Conservation (phyloP, 352 stramenopile genomes). For the Globisporangium sylvaticum region DNA sequence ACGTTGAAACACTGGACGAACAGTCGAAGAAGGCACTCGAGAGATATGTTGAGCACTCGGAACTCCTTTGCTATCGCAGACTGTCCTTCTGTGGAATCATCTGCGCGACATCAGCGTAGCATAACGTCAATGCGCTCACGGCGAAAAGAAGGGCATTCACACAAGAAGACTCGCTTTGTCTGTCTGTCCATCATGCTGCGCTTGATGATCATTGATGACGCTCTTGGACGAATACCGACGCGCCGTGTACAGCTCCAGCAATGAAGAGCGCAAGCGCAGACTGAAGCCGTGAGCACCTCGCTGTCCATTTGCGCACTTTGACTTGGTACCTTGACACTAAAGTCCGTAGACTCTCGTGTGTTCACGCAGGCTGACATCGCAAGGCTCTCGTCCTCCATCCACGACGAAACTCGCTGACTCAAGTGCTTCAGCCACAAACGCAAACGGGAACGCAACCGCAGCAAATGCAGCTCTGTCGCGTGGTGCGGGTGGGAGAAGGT, state of each 20-base stretch:
- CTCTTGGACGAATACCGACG: constrained; percentile 63
- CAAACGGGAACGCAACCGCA: too few species aligned
- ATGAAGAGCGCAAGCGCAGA: constrained; percentile 27
- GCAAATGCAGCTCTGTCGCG: background rate
- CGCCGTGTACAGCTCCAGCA: constrained; percentile 33
- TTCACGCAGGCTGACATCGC: background rate
- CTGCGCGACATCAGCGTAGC: too few species aligned
- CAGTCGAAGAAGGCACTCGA: background rate
- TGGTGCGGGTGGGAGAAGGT: constrained; percentile 11
- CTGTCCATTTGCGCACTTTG: background rate
- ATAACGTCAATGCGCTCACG: too few species aligned
- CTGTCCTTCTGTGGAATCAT: too few species aligned
- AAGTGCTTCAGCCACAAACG: background rate
- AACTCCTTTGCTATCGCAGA: background rate
- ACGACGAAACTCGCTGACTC: background rate
- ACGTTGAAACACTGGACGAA: background rate
- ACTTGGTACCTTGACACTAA: background rate
- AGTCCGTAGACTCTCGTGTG: constrained; percentile 1
- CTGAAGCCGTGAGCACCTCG: constrained; percentile 34
- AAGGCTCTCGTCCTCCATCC: constrained; percentile 14
- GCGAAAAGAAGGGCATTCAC: too few species aligned
- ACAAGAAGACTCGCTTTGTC: background rate
- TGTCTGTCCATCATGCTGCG: background rate
- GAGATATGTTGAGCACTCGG: background rate
- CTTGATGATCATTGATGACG: constrained; percentile 32